These are phyloP conservation scores for Nasturtium officinale DNA, from an alignment of 345 rosid genomes.

Conservation along the genomic window DNA sequence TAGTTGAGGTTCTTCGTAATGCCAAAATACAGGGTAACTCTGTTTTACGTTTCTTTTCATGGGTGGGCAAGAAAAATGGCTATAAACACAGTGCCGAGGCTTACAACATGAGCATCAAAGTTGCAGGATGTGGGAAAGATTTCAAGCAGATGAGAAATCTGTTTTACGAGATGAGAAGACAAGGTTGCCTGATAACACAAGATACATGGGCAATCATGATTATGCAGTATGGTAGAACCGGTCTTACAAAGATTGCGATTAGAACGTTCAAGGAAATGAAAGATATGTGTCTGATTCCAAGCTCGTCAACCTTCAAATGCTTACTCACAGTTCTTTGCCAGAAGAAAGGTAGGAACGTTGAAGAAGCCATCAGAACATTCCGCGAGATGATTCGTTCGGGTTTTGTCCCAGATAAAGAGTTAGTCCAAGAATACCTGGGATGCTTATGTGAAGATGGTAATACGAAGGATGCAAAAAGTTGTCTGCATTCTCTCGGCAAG, in stretches of 20 bases:
- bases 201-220: constrained; percentile 89
- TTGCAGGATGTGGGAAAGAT: constrained; percentile 78
- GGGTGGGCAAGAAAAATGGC: constrained; percentile 67
- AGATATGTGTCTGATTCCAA: constrained; percentile 50
- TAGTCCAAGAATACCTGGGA: constrained; percentile 59
- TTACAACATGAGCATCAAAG: constrained; percentile 87
- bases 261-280: constrained; percentile 75
- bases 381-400: constrained; percentile 66
- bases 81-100: constrained; percentile 70
- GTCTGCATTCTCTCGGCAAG: constrained; percentile 52
- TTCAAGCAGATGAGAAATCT: constrained; percentile 79
- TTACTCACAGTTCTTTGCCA: constrained; percentile 70
- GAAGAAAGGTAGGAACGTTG: constrained; percentile 70
- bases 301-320: constrained; percentile 64
- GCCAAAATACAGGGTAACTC: constrained; percentile 53
- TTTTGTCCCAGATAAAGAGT: constrained; percentile 61
- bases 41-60: constrained; percentile 70
- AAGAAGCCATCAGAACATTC: constrained; percentile 61
- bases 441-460: constrained; percentile 66
- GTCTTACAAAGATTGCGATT: constrained; percentile 74
- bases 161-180: constrained; percentile 81
- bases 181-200: constrained; percentile 55
- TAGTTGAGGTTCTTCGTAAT: constrained; percentile 52
- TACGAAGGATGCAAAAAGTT: constrained; percentile 57
- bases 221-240: constrained; percentile 82